A percentile compares a stretch with the other conserved stretches of the same genome.
phyloP scores from a whole-genome alignment of 192 early-diverging fungal genomes.

The Jimgerdemannia flammicorona region DNA sequence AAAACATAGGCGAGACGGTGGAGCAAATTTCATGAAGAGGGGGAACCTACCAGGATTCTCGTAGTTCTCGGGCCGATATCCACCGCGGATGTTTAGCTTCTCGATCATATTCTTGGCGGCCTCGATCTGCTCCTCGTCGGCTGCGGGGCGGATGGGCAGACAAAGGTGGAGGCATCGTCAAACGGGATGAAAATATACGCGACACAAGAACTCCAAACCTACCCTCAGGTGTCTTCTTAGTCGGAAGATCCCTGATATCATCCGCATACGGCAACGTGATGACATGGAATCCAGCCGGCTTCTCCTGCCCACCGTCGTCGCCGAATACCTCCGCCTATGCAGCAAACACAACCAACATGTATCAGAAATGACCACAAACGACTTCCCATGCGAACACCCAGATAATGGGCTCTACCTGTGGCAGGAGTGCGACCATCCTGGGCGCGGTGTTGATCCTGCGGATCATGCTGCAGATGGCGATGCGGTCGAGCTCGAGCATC shows the following conservation, averaged over 20 bases:
- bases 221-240: conserved; percentile 16
- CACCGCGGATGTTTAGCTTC: conserved; percentile 35
- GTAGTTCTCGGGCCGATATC: conserved; percentile 34
- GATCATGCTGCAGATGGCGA: conserved; percentile 66
- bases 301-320: conserved; percentile 35
- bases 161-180: background rate
- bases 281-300: conserved; percentile 64
- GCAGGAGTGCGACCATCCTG: conserved; percentile 62
- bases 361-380: no score
- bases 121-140: conserved; percentile 29
- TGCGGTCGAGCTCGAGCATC: conserved; percentile 51
- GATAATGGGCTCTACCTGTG: conserved; percentile 46
- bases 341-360: background rate
- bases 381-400: no score
- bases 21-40: background rate
- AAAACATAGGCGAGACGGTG: background rate
- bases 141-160: conserved; percentile 13
- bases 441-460: conserved; percentile 45
- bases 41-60: conserved; percentile 33
- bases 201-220: background rate
- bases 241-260: conserved; percentile 54
- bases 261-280: conserved; percentile 73
- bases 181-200: conserved; percentile 8
- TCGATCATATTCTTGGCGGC: conserved; percentile 26
- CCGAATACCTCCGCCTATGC: conserved; percentile 46